phyloP scores from a whole-genome alignment of 2,329 filamentous ascomycete genomes.

The Alternaria brassicicola region DNA sequence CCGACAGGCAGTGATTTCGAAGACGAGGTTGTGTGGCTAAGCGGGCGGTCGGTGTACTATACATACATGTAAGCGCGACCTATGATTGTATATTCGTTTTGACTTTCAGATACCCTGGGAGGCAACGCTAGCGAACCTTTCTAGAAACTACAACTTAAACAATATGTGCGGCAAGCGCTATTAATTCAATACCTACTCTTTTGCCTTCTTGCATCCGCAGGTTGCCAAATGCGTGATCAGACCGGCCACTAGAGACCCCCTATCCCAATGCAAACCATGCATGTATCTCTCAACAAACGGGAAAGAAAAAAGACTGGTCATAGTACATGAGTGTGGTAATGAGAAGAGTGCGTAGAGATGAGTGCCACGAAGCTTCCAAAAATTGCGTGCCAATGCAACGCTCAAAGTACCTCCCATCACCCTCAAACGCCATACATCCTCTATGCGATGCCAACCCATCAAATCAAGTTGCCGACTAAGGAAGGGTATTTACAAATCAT shows the following conservation, averaged over 20 bases:
- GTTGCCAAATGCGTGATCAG: background rate
- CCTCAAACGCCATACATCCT: constrained; percentile 5
- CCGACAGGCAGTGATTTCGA: too few relatives aligned
- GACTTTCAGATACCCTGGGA: too few relatives aligned
- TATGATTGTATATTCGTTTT: too few relatives aligned
- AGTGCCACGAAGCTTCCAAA: background rate
- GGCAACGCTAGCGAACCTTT: too few relatives aligned
- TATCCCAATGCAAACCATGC: background rate
- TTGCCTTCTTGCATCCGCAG: background rate
- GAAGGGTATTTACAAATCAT: background rate
- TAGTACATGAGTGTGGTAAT: constrained; percentile 7
- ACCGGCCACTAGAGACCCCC: background rate
- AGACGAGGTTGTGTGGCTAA: too few relatives aligned
- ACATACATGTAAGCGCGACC: too few relatives aligned
- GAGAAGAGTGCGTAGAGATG: background rate
- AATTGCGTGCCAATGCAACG: background rate
- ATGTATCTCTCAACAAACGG: background rate
- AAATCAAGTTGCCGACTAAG: background rate
- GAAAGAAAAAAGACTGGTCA: background rate
- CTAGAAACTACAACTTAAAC: too few relatives aligned
- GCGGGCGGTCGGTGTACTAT: too few relatives aligned
- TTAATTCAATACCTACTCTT: background rate
- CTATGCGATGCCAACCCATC: background rate
- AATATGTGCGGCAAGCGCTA: background rate
- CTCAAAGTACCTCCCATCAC: background rate